Percentiles rank a stretch among this genome's conserved stretches.
Evolutionary conservation across 1,139 yeast species (phyloP).

Genomic region (Saccharomyces pastorianus): DNA sequence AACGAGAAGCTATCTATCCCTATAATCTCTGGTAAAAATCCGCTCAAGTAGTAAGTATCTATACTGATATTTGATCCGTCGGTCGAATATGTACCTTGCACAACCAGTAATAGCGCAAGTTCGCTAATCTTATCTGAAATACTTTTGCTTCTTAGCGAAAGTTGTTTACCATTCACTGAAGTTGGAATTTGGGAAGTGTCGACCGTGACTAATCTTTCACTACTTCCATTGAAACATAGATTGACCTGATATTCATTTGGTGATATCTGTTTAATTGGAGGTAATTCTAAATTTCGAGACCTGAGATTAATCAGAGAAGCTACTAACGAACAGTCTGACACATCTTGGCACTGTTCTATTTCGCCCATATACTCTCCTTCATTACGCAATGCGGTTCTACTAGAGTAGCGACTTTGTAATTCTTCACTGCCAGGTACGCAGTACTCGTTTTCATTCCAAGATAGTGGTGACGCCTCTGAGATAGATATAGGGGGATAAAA

Average conservation of each 20-base stretch:
- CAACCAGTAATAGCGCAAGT: slow-evolving; percentile 60
- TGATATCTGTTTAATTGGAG: slow-evolving; percentile 16
- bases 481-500: slow-evolving; percentile 35
- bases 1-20: slow-evolving; percentile 24
- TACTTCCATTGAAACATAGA: slow-evolving; percentile 52
- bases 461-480: slow-evolving; percentile 15
- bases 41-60: slow-evolving; percentile 60
- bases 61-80: slow-evolving; percentile 72
- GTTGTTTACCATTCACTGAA: slow-evolving; percentile 15
- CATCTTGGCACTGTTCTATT: slow-evolving; percentile 41
- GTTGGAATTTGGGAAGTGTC: slow-evolving; percentile 36
- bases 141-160: slow-evolving; percentile 20
- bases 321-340: slow-evolving; percentile 73
- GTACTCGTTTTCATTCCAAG: slow-evolving; percentile 13
- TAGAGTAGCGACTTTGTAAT: slow-evolving; percentile 13
- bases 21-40: slow-evolving; percentile 68
- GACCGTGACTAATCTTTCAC: slow-evolving; percentile 44
- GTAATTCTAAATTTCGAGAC: slow-evolving; percentile 31
- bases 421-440: slow-evolving; percentile 6
- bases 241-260: slow-evolving; percentile 35
- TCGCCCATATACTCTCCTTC: slow-evolving; percentile 19
- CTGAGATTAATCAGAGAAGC: slow-evolving; percentile 45
- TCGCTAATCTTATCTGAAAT: slow-evolving; percentile 52
- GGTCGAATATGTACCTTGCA: slow-evolving; percentile 55
- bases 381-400: slow-evolving; percentile 22